Conservation (phyloP, 1,284 basidiomycete species). For the Malassezia equina region DNA sequence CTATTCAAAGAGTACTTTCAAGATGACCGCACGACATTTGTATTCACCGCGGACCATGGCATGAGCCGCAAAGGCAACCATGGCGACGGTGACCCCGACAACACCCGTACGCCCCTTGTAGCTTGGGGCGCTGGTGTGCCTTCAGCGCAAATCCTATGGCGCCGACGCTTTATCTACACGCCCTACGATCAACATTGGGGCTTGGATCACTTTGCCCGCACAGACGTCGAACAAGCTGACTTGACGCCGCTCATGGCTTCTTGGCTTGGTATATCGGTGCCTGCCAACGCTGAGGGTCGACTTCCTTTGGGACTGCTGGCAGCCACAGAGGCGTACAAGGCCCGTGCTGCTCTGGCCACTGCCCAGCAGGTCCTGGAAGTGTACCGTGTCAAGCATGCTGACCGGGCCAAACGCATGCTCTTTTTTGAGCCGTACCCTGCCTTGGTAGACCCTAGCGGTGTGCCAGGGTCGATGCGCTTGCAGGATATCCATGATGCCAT, state of each 20-base stretch:
- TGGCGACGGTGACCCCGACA: slow-evolving; percentile 79
- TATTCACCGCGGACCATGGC: slow-evolving; percentile 83
- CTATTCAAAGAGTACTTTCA: slow-evolving; percentile 57
- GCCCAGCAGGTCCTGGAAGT: slow-evolving; percentile 69
- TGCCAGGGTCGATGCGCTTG: slow-evolving; percentile 49
- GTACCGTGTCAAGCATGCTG: slow-evolving; percentile 67
- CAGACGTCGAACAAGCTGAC: slow-evolving; percentile 71
- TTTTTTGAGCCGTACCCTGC: slow-evolving; percentile 24
- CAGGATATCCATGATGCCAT: slow-evolving; percentile 47
- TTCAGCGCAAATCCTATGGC: slow-evolving; percentile 8
- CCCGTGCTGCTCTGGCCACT: slow-evolving; percentile 61
- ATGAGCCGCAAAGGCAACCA: slow-evolving; percentile 84
- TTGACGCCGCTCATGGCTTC: slow-evolving; percentile 63
- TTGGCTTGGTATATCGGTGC: slow-evolving; percentile 29
- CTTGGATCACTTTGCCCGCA: slow-evolving; percentile 22
- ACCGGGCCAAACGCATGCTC: slow-evolving; percentile 21
- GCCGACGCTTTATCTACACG: neutral
- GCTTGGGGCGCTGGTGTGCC: slow-evolving; percentile 64
- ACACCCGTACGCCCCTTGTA: slow-evolving; percentile 73
- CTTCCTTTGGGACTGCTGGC: slow-evolving; percentile 46
- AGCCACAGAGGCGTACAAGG: slow-evolving; percentile 51
- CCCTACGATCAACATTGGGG: slow-evolving; percentile 33
- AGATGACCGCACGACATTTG: slow-evolving; percentile 58
- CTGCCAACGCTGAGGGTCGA: slow-evolving; percentile 48
- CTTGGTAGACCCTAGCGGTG: slow-evolving; percentile 6